Evolutionary conservation across 2,329 filamentous ascomycete genomes (phyloP), one percentile per base, ranked within the genome.

Genomic region (Trichophyton equinum): DNA sequence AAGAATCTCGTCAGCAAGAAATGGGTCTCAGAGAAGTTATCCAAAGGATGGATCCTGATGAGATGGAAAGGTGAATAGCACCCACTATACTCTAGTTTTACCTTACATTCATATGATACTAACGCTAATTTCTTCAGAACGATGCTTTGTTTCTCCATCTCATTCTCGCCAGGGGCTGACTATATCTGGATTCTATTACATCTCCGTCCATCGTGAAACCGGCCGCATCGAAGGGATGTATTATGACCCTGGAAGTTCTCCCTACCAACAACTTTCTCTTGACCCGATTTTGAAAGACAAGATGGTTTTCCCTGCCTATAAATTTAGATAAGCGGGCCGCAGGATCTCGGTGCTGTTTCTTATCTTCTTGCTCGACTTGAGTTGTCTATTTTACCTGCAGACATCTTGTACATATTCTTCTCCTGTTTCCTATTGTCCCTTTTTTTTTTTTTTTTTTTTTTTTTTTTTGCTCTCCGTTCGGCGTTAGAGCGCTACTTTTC

Each of bases 171-270:
- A 73, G 68, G 75, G 76, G 15, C 73, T 79, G 22, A 79, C 77
- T 1, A 79, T 79, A 47, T 78, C 75, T 38, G 77, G 77, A 1
- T 79, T 79, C 65, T 79, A 79, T 62, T 79, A 79, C 62, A 75
- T 79, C 47, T 77, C 77, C 18, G 66, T 79, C 40, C 70, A 74
- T 62, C 75, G 77, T 38, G 72, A 74, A 47, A 74, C 73, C 27
- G 77, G 77, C 18, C 69, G 75, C 38, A 74, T 79, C 40, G 76
- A 79, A 60, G 77, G 77, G 8, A 66, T 79, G 49, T 79, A 79
- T 57, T 78, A 78, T 64, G 77, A 79, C 59, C 76, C 76, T 0
- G 75, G 75, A 49, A 79, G 76, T 62, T 77, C 76, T 20, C 77
- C 77, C 4, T 79, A 78, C 62, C 77, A 79, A 56, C 74, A 77